Percentiles rank a stretch among this genome's conserved stretches.
Conservation (phyloP, 2,329 filamentous ascomycete genomes). For the Colletotrichum chlorophyti region DNA sequence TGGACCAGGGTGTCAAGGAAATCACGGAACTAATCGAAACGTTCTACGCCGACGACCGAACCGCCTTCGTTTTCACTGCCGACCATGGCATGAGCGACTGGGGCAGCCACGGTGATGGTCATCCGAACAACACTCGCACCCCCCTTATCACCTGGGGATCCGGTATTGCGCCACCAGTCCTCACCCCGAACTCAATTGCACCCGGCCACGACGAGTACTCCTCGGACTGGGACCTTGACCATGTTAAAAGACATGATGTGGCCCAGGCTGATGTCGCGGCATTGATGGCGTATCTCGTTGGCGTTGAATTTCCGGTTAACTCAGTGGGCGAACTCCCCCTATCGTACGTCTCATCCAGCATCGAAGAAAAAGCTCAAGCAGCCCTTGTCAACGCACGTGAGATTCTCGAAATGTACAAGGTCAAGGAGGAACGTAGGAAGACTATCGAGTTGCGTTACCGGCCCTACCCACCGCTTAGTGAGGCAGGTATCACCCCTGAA, state of each 20-base stretch:
- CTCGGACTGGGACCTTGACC: slow-evolving; percentile 83
- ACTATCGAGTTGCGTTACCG: slow-evolving; percentile 77
- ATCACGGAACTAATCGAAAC: slow-evolving; percentile 81
- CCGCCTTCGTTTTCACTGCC: slow-evolving; percentile 95
- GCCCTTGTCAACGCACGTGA: slow-evolving; percentile 83
- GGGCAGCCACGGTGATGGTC: slow-evolving; percentile 98
- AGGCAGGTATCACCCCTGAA: slow-evolving; percentile 67
- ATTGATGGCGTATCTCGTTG: slow-evolving; percentile 91
- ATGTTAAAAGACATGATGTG: slow-evolving; percentile 87
- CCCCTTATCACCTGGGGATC: slow-evolving; percentile 94
- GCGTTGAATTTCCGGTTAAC: slow-evolving; percentile 91
- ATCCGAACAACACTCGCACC: slow-evolving; percentile 95
- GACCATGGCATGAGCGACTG: slow-evolving; percentile 99
- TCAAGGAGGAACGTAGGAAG: slow-evolving; percentile 89
- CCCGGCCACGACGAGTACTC: slow-evolving; percentile 93
- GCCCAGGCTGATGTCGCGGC: slow-evolving; percentile 93
- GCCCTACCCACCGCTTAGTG: slow-evolving; percentile 75
- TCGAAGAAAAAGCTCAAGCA: slow-evolving; percentile 82
- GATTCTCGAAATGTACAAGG: slow-evolving; percentile 93
- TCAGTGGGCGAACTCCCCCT: slow-evolving; percentile 93
- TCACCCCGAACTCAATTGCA: slow-evolving; percentile 61
- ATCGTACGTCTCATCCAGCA: slow-evolving; percentile 75
- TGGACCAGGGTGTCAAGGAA: slow-evolving; percentile 88
- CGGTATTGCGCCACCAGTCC: slow-evolving; percentile 79
- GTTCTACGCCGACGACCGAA: slow-evolving; percentile 86